Evolutionary conservation across 306 rosid genomes (phyloP).

Genomic region (Prosopis cineraria): DNA sequence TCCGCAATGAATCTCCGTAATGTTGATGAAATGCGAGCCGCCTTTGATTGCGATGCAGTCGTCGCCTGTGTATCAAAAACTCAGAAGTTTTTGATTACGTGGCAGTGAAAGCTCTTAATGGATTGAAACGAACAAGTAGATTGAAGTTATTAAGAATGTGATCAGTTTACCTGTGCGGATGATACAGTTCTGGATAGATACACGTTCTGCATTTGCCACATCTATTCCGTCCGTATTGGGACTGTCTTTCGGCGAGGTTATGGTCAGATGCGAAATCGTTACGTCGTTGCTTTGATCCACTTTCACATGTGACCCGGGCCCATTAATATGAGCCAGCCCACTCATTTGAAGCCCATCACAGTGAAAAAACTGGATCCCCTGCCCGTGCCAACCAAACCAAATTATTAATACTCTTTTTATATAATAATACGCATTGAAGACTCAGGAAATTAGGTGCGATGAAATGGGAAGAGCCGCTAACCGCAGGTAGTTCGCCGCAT

Average conservation of each 20-base stretch:
- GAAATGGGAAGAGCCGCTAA: not conserved
- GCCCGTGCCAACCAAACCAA: not conserved
- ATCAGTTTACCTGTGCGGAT: slow-evolving; percentile 37
- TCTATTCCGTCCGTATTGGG: slow-evolving; percentile 44
- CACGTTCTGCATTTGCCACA: not conserved
- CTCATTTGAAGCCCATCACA: slow-evolving; percentile 34
- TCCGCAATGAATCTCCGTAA: slow-evolving; percentile 44
- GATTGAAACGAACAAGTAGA: not conserved
- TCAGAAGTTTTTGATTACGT: no score
- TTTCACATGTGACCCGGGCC: slow-evolving; percentile 31
- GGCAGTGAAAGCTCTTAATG: not conserved
- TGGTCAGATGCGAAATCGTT: not conserved
- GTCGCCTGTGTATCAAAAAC: slow-evolving; percentile 48
- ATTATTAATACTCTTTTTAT: no score
- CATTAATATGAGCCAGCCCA: slow-evolving; percentile 35
- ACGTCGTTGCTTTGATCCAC: slow-evolving; percentile 22
- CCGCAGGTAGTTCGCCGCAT: not conserved
- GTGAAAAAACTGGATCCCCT: slow-evolving; percentile 29
- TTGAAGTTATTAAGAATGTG: not conserved
- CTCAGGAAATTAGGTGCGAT: not conserved
- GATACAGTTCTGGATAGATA: slow-evolving; percentile 4
- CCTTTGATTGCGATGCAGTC: slow-evolving; percentile 54
- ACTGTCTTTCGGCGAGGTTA: not conserved
- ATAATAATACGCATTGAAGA: no score
- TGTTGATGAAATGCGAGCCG: slow-evolving; percentile 25